Evolutionary conservation across 2,329 filamentous ascomycete genomes (phyloP).

Genomic region (Moelleriella libera): DNA sequence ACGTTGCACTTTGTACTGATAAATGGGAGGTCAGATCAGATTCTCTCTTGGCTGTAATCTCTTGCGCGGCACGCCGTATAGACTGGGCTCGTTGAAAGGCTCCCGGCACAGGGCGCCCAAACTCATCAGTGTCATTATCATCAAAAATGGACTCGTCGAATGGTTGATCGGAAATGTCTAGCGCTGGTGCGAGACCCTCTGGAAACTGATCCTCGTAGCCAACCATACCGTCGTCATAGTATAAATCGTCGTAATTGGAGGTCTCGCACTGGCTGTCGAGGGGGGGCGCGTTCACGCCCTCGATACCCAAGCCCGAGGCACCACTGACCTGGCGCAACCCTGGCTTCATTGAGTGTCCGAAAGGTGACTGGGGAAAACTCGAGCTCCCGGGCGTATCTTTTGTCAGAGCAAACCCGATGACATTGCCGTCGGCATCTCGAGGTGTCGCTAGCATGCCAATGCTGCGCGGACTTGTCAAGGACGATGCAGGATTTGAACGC

Average conservation of each 20-base stretch:
- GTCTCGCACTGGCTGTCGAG: slow-evolving; percentile 4
- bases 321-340: slow-evolving; percentile 5
- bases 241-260: slow-evolving; percentile 45
- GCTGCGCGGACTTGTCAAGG: slow-evolving; percentile 33
- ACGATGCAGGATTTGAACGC: slow-evolving; percentile 36
- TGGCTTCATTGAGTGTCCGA: neutral
- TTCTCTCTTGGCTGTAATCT: slow-evolving; percentile 21
- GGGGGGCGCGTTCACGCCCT: slow-evolving; percentile 15
- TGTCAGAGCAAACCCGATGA: slow-evolving; percentile 42
- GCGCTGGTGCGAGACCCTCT: slow-evolving; percentile 24
- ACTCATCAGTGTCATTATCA: slow-evolving; percentile 48
- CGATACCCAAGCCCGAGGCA: slow-evolving; percentile 28
- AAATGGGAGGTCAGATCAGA: slow-evolving; percentile 31
- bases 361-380: slow-evolving; percentile 4
- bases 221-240: slow-evolving; percentile 52
- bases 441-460: slow-evolving; percentile 35
- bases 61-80: slow-evolving; percentile 20
- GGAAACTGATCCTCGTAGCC: slow-evolving; percentile 31
- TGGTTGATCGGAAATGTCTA: slow-evolving; percentile 34
- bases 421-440: slow-evolving; percentile 37
- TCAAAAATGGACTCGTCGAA: slow-evolving; percentile 69
- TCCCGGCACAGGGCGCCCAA: slow-evolving; percentile 44
- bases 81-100: slow-evolving; percentile 40
- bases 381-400: slow-evolving; percentile 24
- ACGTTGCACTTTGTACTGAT: slow-evolving; percentile 27